Evolutionary conservation across 2,329 filamentous ascomycete species (phyloP).

Genomic region (Nemania diffusa): DNA sequence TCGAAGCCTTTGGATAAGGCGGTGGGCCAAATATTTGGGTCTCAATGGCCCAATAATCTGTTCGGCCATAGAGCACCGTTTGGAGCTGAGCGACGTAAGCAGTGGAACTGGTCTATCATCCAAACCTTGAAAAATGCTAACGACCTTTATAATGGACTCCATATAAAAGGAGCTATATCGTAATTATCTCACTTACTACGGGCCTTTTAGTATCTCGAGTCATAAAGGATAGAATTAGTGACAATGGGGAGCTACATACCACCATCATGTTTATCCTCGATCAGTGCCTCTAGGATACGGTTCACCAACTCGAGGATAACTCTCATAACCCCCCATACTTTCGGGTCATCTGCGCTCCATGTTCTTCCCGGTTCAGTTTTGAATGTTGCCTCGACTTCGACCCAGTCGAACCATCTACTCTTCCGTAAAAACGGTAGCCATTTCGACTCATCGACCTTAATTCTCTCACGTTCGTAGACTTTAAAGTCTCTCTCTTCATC

Average conservation of each 20-base stretch:
- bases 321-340: neutral
- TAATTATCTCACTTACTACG: neutral
- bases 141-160: neutral
- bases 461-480: slow-evolving; percentile 15
- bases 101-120: neutral
- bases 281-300: neutral
- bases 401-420: slow-evolving; percentile 24
- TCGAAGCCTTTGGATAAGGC: neutral
- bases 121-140: neutral
- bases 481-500: neutral
- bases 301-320: slow-evolving; percentile 9
- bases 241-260: neutral
- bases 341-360: slow-evolving; percentile 26
- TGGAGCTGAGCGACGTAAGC: neutral
- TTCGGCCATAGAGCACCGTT: slow-evolving; percentile 9
- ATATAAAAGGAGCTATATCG: neutral
- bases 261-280: slow-evolving; percentile 6
- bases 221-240: neutral
- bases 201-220: neutral
- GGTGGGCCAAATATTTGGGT: slow-evolving; percentile 5
- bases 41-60: slow-evolving; percentile 21
- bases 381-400: neutral
- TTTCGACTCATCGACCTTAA: slow-evolving; percentile 15
- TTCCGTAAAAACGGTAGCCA: slow-evolving; percentile 22
- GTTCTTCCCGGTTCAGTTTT: neutral